A percentile compares a stretch with the other conserved stretches of the same genome.
Conservation (phyloP, 345 rosid genomes). For the Syzygium aqueum region DNA sequence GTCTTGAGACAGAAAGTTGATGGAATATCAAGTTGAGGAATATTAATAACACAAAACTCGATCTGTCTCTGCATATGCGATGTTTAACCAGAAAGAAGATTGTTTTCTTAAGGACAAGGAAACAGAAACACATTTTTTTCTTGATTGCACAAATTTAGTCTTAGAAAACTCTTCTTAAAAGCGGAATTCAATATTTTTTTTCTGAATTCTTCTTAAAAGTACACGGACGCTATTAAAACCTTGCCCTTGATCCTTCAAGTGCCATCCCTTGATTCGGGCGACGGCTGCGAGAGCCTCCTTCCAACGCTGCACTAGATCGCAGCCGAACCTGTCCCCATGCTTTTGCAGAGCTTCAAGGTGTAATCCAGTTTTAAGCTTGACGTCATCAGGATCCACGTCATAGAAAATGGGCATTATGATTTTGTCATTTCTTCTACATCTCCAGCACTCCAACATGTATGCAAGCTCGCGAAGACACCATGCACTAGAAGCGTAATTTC, state of each 20-base stretch:
- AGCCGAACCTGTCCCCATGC: not conserved
- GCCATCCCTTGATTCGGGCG: not conserved
- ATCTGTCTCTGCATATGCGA: not conserved
- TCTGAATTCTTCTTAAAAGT: too few relatives aligned
- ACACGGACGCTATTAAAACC: not conserved
- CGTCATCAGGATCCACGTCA: not conserved
- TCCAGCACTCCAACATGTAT: not conserved
- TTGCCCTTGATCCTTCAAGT: not conserved
- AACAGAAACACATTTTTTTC: not conserved
- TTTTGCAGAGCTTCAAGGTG: not conserved
- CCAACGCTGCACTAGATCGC: not conserved
- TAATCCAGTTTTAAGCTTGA: not conserved
- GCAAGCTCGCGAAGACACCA: slow-evolving; percentile 1
- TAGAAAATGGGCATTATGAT: not conserved
- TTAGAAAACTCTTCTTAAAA: too few relatives aligned
- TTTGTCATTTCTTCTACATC: not conserved
- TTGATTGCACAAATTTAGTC: not conserved
- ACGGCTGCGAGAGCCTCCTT: not conserved
- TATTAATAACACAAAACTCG: not conserved
- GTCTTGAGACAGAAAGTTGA: not conserved
- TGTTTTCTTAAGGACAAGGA: not conserved
- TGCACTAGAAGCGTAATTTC: not conserved
- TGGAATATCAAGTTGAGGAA: not conserved
- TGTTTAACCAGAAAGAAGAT: not conserved
- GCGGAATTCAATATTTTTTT: too few relatives aligned